A percentile compares a stretch with the other conserved stretches of the same genome.
These are phyloP conservation scores for Chlamydomonas urium DNA, from an alignment of 139 green algal species.

Conservation along the genomic window DNA sequence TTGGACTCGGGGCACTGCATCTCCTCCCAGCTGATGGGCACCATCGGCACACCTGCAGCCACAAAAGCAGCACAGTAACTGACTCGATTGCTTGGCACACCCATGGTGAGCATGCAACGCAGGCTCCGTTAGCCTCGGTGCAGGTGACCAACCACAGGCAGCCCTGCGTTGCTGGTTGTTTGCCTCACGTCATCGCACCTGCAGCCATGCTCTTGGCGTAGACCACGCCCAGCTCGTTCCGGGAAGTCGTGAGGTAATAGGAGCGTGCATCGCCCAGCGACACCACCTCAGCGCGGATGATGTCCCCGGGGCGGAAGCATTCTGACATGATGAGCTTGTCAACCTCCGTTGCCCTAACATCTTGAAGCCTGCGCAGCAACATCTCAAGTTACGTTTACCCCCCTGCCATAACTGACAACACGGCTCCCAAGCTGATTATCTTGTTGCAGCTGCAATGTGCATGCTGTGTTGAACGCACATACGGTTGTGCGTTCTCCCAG, in stretches of 20 bases:
- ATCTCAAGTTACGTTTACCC: neutral
- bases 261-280: slow-evolving; percentile 81
- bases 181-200: neutral
- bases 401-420: neutral
- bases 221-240: slow-evolving; percentile 88
- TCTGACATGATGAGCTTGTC: slow-evolving; percentile 80
- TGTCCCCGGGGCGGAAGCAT: slow-evolving; percentile 88
- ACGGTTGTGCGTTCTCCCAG: too few species aligned
- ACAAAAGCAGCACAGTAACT: neutral
- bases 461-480: neutral
- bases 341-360: slow-evolving; percentile 79
- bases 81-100: too few species aligned
- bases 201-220: slow-evolving; percentile 66
- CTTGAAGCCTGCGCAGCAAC: slow-evolving; percentile 43
- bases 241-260: slow-evolving; percentile 87
- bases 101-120: neutral
- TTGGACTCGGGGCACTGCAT: slow-evolving; percentile 80
- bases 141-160: slow-evolving; percentile 1
- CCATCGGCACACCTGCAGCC: slow-evolving; percentile 60
- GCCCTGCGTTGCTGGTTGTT: neutral
- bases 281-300: slow-evolving; percentile 59
- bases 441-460: neutral
- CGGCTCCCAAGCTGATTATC: neutral
- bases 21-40: slow-evolving; percentile 69
- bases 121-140: too few species aligned